phyloP scores from a whole-genome alignment of 1,139 yeast species.

The Insectozyma bohioensis region DNA sequence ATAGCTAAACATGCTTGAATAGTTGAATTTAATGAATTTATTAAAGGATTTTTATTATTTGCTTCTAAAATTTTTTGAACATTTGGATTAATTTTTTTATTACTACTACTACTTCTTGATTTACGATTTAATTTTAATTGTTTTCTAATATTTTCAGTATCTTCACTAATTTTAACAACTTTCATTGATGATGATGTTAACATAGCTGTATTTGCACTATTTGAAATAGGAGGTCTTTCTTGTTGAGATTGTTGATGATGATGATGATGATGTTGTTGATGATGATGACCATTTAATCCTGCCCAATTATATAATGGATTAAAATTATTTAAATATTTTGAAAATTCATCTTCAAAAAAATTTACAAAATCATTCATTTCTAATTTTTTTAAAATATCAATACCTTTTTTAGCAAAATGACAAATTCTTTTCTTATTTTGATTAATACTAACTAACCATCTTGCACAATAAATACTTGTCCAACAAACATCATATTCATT shows the following conservation, averaged over 20 bases:
- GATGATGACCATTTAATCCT: slow-evolving; percentile 20
- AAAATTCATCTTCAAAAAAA: slow-evolving; percentile 18
- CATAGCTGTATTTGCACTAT: not conserved
- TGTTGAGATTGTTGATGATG: not conserved
- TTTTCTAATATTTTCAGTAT: slow-evolving; percentile 2
- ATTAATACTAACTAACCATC: slow-evolving; percentile 37
- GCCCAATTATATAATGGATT: slow-evolving; percentile 29
- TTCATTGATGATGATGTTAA: too few relatives aligned
- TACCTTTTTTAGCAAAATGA: slow-evolving; percentile 22
- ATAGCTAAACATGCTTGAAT: slow-evolving; percentile 49
- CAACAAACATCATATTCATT: slow-evolving; percentile 43
- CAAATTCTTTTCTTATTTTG: slow-evolving; percentile 20
- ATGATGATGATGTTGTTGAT: slow-evolving; percentile 1
- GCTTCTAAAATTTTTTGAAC: too few relatives aligned
- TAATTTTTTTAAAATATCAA: slow-evolving; percentile 20
- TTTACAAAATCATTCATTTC: slow-evolving; percentile 17
- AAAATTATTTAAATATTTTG: slow-evolving; percentile 18
- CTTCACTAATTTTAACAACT: slow-evolving; percentile 1
- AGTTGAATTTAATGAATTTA: slow-evolving; percentile 29
- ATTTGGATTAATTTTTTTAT: too few relatives aligned
- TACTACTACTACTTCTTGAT: too few relatives aligned
- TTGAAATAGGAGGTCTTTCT: not conserved
- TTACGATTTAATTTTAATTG: slow-evolving; percentile 5
- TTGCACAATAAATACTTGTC: slow-evolving; percentile 45
- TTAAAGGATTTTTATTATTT: too few relatives aligned